Conservation (phyloP, 345 rosid genomes). For the Durio zibethinus region DNA sequence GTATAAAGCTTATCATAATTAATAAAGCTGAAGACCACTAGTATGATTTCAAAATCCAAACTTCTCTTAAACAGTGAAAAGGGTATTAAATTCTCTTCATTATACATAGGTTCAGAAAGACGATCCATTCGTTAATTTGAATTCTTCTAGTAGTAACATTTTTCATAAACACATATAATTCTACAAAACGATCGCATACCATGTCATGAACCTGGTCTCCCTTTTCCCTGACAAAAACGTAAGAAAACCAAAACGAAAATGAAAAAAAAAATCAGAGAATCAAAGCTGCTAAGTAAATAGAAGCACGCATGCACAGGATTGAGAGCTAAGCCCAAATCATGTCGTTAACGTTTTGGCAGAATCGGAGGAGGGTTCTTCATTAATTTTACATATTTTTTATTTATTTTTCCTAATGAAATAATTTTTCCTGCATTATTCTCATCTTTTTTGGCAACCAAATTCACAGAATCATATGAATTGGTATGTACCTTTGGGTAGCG, state of each 20-base stretch:
- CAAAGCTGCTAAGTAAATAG: neutral
- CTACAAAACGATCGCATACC: too few relatives aligned
- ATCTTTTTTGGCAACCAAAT: neutral
- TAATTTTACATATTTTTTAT: neutral
- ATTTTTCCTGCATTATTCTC: neutral
- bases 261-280: neutral
- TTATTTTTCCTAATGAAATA: neutral
- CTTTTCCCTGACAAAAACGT: neutral
- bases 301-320: neutral
- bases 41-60: too few relatives aligned
- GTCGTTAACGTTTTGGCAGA: neutral
- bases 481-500: neutral
- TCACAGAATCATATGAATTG: neutral
- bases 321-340: neutral
- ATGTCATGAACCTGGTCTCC: neutral
- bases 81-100: neutral
- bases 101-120: neutral
- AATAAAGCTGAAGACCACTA: too few relatives aligned
- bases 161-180: too few relatives aligned
- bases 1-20: too few relatives aligned
- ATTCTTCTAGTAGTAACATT: too few relatives aligned
- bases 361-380: neutral
- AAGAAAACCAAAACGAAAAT: neutral
- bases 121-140: neutral
- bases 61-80: too few relatives aligned